Base-by-base conservation (phyloP, 2,329 filamentous ascomycete genomes). In the Leptographium galeiforme region DNA sequence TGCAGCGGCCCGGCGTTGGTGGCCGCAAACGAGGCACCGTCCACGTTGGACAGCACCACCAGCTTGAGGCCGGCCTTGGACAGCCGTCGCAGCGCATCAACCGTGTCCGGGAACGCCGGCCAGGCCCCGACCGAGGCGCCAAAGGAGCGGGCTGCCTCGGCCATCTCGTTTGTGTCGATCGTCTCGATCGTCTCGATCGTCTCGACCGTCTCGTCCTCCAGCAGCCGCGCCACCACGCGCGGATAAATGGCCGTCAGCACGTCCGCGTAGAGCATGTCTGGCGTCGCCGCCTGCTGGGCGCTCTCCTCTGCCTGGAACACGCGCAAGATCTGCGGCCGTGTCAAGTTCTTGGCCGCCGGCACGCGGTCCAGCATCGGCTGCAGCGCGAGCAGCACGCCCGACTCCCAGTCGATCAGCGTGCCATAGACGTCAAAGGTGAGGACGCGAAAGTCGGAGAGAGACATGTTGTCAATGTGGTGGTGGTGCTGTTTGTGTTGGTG, bases 401-500 rank as follows among this genome's bases (percentile, higher is more conserved):
- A 64, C 64, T 89, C 83, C 85, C 84, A 89, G 70, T 90, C 84
- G 56, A 90, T 79, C 4, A 90, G 75, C 0, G 87, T 91, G 65
- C 86, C 85, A 66, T 87, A 90, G 70, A 85, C 81, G 67, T 91
- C 86, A 67, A 90, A 89, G 61, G 80, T 82, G 50, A 88, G 77
- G 55, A 68, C 63, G 16, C 60, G 60, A 57, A 64, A 72, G 48
- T 55, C 46, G 18, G 58, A 62, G 12, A 64, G 61, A 13, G 48
- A 25, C 48, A 50, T 50, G 56, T 60, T 49, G 39, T 41, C 39
- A 13, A 36, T 41, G 41, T 44, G 41, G 41, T 25, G 41, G 34
- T 7, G 34, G 2, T 36, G 34, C 10, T 36, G n/a, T 44, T 44
- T 41, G 39, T 41, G 39, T 41, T 41, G 34, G 34, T 36, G 13